Conservation (phyloP, 2,329 filamentous ascomycete genomes). For the Phyllosticta citribraziliensis region DNA sequence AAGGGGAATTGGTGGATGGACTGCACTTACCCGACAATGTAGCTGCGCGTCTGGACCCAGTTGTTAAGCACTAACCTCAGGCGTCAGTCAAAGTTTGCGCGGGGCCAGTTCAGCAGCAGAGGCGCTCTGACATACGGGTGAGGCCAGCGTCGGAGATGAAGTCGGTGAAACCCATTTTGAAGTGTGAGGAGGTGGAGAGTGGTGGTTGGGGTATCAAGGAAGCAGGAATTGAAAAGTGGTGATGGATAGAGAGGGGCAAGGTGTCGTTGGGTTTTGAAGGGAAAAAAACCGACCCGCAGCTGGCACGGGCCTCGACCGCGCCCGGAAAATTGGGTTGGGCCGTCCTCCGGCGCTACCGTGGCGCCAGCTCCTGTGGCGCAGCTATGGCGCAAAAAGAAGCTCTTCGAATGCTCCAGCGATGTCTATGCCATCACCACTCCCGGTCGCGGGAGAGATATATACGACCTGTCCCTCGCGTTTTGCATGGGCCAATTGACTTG, state of each 20-base stretch:
- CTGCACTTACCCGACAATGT: conserved; percentile 68
- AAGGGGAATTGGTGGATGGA: conserved; percentile 13
- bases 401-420: conserved; percentile 8
- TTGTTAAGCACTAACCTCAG: conserved; percentile 51
- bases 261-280: conserved; percentile 5
- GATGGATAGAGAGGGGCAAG: neutral
- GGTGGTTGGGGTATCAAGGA: conserved; percentile 5
- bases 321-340: conserved; percentile 1
- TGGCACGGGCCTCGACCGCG: neutral
- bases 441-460: neutral
- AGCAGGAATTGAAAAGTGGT: conserved; percentile 1
- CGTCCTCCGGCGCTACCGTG: neutral
- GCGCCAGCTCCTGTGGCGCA: neutral
- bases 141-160: conserved; percentile 57
- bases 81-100: conserved; percentile 11
- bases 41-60: conserved; percentile 67
- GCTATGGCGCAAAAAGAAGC: conserved; percentile 1
- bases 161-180: conserved; percentile 60
- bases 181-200: neutral
- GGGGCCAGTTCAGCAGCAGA: neutral
- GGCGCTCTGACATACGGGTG: conserved; percentile 38
- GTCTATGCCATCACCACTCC: neutral
- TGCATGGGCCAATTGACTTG: neutral
- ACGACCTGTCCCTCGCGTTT: neutral
- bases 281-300: conserved; percentile 8